These are phyloP conservation scores for Condylostoma magnum DNA, from an alignment of 169 alveolate species.

Conservation along the genomic window DNA sequence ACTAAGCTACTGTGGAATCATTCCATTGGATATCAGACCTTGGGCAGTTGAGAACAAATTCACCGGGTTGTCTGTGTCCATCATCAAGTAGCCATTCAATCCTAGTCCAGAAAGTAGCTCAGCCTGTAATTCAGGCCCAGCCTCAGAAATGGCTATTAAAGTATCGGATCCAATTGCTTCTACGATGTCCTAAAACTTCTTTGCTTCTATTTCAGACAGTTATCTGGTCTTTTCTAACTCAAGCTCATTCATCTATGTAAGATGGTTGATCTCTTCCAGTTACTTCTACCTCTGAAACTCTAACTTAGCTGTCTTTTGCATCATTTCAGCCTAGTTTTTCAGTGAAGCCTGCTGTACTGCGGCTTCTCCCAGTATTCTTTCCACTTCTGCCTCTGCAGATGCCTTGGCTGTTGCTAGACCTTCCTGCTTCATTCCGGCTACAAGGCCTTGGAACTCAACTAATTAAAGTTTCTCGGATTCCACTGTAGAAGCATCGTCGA, in stretches of 20 bases:
- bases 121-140: constrained; percentile 59
- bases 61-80: constrained; percentile 46
- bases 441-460: constrained; percentile 41
- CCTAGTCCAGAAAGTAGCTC: constrained; percentile 48
- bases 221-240: constrained; percentile 33
- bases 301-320: constrained; percentile 31
- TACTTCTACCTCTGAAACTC: constrained; percentile 15
- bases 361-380: constrained; percentile 52
- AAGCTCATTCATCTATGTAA: constrained; percentile 27
- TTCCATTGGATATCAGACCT: too few relatives aligned
- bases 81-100: constrained; percentile 44
- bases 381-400: constrained; percentile 48
- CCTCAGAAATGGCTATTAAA: constrained; percentile 33
- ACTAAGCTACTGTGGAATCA: too few relatives aligned
- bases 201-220: constrained; percentile 40
- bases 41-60: constrained; percentile 40
- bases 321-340: constrained; percentile 36
- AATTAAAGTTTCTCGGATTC: constrained; percentile 58
- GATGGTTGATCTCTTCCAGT: constrained; percentile 24
- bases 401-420: constrained; percentile 72
- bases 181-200: constrained; percentile 38
- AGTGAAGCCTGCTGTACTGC: constrained; percentile 48
- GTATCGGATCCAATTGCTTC: constrained; percentile 39
- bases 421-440: constrained; percentile 40
- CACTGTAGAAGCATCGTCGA: constrained; percentile 59